Conservation (phyloP, 768 basidiomycete species). For the Podaxis pistillaris region DNA sequence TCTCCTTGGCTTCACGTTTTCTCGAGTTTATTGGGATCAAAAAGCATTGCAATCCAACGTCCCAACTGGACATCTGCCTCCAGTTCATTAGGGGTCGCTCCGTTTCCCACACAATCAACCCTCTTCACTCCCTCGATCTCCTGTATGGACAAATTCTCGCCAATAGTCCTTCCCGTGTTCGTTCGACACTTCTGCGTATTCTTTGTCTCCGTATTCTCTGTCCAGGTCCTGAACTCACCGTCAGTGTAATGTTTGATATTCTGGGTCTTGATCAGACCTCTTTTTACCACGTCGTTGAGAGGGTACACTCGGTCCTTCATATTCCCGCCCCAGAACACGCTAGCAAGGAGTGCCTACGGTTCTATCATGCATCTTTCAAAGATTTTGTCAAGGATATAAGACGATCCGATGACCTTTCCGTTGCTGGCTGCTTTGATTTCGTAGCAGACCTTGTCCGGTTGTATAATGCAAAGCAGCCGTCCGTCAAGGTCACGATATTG, state of each 20-base stretch:
- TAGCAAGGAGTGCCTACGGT: neutral
- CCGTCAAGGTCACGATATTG: neutral
- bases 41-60: neutral
- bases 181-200: neutral
- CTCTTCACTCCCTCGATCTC: neutral
- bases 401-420: neutral
- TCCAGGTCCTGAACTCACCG: neutral
- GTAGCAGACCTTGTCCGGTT: neutral
- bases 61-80: neutral
- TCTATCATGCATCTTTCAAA: neutral
- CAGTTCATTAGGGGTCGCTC: neutral
- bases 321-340: neutral
- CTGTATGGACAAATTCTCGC: neutral
- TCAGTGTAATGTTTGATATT: neutral
- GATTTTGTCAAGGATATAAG: neutral
- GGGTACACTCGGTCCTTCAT: neutral
- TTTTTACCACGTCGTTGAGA: neutral
- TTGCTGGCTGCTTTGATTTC: neutral
- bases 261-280: neutral
- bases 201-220: neutral
- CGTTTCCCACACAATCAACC: neutral
- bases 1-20: neutral
- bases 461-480: neutral
- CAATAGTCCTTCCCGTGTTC: neutral
- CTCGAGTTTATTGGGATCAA: neutral